Conservation (phyloP, 2,329 filamentous ascomycete species). For the Aureobasidium sp. region DNA sequence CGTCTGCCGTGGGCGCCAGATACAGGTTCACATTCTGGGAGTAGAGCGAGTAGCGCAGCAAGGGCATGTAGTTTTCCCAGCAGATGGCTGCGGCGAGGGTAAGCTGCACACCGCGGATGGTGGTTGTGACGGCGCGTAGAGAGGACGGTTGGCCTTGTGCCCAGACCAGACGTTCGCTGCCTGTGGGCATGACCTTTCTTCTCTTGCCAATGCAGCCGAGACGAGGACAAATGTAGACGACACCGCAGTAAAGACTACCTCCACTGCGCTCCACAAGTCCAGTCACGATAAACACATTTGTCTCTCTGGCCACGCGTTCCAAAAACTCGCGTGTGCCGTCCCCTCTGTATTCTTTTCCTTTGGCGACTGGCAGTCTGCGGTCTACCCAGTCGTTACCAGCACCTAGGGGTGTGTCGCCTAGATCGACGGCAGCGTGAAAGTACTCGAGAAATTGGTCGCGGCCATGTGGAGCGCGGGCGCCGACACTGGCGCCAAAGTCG, state of each 20-base stretch:
- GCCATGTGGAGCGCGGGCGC: constrained; percentile 59
- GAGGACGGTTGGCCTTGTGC: constrained; percentile 76
- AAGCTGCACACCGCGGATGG: constrained; percentile 69
- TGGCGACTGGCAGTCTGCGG: constrained; percentile 48
- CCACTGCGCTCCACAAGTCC: constrained; percentile 74
- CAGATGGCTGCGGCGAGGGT: constrained; percentile 85
- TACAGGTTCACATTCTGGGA: constrained; percentile 88
- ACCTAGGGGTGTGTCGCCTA: constrained; percentile 70
- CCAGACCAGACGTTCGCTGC: constrained; percentile 77
- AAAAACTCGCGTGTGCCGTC: constrained; percentile 75
- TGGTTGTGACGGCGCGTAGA: constrained; percentile 69
- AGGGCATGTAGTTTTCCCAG: constrained; percentile 96
- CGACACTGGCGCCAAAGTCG: constrained; percentile 68
- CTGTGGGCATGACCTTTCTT: constrained; percentile 90
- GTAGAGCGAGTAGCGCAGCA: constrained; percentile 77
- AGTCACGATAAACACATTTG: constrained; percentile 73
- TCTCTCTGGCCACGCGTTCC: constrained; percentile 67
- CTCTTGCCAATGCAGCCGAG: constrained; percentile 73
- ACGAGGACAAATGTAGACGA: constrained; percentile 71
- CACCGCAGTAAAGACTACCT: constrained; percentile 77
- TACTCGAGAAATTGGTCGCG: constrained; percentile 78
- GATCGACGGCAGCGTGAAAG: constrained; percentile 70
- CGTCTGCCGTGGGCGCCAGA: constrained; percentile 83
- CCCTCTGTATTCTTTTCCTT: constrained; percentile 46
- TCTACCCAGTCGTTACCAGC: constrained; percentile 67